A percentile compares a stretch with the other conserved stretches of the same genome.
Evolutionary conservation across 2,329 filamentous ascomycete species (phyloP).

Genomic region (Colletotrichum limetticola): DNA sequence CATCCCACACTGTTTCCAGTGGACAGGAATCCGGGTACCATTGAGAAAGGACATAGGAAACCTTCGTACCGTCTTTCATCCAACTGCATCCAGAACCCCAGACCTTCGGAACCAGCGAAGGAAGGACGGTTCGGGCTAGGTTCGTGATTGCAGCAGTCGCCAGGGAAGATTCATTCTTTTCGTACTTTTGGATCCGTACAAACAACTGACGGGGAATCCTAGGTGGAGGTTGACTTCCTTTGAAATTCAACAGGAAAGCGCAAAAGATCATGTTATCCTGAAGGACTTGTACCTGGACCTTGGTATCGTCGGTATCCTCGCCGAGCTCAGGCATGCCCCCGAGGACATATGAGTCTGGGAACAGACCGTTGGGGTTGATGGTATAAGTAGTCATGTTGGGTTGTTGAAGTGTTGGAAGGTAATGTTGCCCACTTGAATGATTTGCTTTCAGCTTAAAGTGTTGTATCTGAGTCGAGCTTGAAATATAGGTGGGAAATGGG

Average conservation of each 20-base stretch:
- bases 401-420: too few relatives aligned
- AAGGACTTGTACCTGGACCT: neutral
- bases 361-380: neutral
- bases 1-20: neutral
- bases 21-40: neutral
- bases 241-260: neutral
- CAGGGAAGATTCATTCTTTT: neutral
- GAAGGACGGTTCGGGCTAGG: conserved; percentile 3
- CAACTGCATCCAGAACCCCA: conserved; percentile 13
- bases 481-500: too few relatives aligned
- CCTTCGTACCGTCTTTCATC: neutral
- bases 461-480: too few relatives aligned
- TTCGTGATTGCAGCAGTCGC: conserved; percentile 5
- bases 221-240: neutral
- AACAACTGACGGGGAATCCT: neutral
- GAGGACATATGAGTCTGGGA: neutral
- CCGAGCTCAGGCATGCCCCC: neutral
- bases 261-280: neutral
- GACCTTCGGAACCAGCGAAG: conserved; percentile 5
- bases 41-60: conserved; percentile 17
- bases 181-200: conserved; percentile 2
- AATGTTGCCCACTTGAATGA: neutral
- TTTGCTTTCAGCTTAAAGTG: too few relatives aligned
- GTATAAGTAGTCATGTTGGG: neutral
- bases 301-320: neutral